Base-by-base conservation (phyloP, 2,329 filamentous ascomycete genomes). In the Colletotrichum sp. region DNA sequence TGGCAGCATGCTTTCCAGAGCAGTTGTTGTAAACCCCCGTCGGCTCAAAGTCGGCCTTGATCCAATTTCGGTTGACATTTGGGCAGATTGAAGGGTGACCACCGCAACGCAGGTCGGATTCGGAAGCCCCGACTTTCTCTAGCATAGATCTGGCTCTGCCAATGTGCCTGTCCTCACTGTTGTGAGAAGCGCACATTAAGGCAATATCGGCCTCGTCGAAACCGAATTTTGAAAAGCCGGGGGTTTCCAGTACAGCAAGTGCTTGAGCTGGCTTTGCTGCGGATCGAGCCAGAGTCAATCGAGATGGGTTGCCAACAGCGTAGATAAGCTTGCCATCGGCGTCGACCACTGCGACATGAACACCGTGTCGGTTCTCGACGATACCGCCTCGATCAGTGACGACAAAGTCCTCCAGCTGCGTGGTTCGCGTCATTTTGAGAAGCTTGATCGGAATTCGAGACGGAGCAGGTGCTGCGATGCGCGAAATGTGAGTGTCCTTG, bases 111-210 rank as follows among this genome's bases (percentile, higher is more conserved):
- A 89, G 80, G 69, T 88, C 80, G 1, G 67, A 57, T 71, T 89
- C 86, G 0, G 66, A 30, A 0, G 82, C 83, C 1, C 77, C 72
- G 4, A 83, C 80, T 64, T 84, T 86, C 6, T 21, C 75, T 6
- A 89, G 77, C 82, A 89, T 89, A 1, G 18, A 55, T 8, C 76
- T 79, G 3, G 86, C 84, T 3, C 85, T 85, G 0, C 72, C 15
- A 30, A 88, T 78, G 69, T 89, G 88, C 13, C 81, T 76, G 0
- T 85, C 82, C 77, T 89, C 87, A 69, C 84, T 85, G 76, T 78
- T 89, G 75, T 89, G 87, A 0, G 87, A 89, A 4, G 87, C 86
- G 72, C 88, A 88, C 82, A 87, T 86, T 2, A 89, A 79, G 1
- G 87, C 88, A 3, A 89, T 76, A 39, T 89, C 88, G 5, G 80